Percentiles rank a stretch among this genome's conserved stretches.
These are phyloP conservation scores for Kwoniella newhampshirensis DNA, from an alignment of 768 basidiomycete species.

Conservation along the genomic window DNA sequence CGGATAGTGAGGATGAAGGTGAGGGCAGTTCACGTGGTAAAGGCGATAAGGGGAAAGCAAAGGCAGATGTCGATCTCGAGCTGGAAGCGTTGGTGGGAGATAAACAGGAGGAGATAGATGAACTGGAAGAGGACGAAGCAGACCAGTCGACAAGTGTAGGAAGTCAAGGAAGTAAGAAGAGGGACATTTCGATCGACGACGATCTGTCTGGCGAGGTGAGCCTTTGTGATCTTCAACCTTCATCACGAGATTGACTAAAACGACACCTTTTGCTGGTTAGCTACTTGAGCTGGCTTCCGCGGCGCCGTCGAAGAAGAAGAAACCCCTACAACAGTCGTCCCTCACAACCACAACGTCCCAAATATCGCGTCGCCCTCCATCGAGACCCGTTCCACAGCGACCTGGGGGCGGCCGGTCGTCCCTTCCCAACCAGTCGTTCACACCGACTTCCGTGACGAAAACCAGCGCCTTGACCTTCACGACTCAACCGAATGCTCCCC, in stretches of 20 bases:
- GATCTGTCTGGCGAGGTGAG: slow-evolving; percentile 39
- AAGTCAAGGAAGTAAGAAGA: slow-evolving; percentile 10
- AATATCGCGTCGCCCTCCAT: background rate
- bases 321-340: background rate
- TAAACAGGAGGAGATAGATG: slow-evolving; percentile 26
- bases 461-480: slow-evolving; percentile 1
- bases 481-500: background rate
- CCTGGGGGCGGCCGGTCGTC: slow-evolving; percentile 10
- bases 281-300: slow-evolving; percentile 33
- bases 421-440: slow-evolving; percentile 5
- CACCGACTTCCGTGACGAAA: slow-evolving; percentile 16
- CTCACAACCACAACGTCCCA: slow-evolving; percentile 2
- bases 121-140: slow-evolving; percentile 28
- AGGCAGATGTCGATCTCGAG: slow-evolving; percentile 10
- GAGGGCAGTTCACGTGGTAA: slow-evolving; percentile 8
- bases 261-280: slow-evolving; percentile 1
- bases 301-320: slow-evolving; percentile 36
- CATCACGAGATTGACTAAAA: background rate
- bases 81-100: slow-evolving; percentile 11
- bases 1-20: slow-evolving; percentile 23
- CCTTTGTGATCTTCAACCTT: background rate
- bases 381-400: background rate
- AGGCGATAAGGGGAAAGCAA: slow-evolving; percentile 1
- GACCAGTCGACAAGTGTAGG: slow-evolving; percentile 7
- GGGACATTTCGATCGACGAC: slow-evolving; percentile 18